These are phyloP conservation scores for Iris pallida DNA, from an alignment of 116 monocot species.

Conservation along the genomic window DNA sequence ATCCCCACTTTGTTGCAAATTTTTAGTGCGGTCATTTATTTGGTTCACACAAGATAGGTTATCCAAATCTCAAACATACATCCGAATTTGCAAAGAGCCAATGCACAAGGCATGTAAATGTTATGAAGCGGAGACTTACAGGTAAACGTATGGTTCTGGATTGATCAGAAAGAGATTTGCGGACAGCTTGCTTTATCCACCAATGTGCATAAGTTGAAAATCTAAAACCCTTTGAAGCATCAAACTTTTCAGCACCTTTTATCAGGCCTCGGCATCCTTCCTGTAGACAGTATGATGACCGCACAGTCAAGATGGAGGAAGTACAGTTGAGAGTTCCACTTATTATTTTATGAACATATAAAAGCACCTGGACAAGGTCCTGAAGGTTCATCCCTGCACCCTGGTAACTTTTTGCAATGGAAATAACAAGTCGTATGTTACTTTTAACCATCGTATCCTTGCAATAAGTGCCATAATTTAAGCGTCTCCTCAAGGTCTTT, in stretches of 20 bases:
- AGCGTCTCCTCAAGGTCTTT: slow-evolving; percentile 45
- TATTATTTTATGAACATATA: not conserved
- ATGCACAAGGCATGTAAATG: not conserved
- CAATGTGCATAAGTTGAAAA: slow-evolving; percentile 90
- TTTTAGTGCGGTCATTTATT: too few species aligned
- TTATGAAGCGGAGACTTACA: slow-evolving; percentile 21
- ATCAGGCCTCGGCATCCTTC: slow-evolving; percentile 78
- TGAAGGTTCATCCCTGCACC: slow-evolving; percentile 61
- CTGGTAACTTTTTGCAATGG: slow-evolving; percentile 70
- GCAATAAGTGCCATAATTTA: slow-evolving; percentile 51
- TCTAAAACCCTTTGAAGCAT: slow-evolving; percentile 82
- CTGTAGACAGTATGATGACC: slow-evolving; percentile 19
- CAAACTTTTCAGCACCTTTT: slow-evolving; percentile 81
- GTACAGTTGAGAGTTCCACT: not conserved
- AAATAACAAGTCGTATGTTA: slow-evolving; percentile 77
- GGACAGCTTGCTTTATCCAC: slow-evolving; percentile 90
- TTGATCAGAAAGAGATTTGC: slow-evolving; percentile 65
- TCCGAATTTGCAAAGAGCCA: too few species aligned
- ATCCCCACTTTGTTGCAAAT: too few species aligned
- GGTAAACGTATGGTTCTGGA: slow-evolving; percentile 70
- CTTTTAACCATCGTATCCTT: slow-evolving; percentile 80
- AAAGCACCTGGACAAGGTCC: slow-evolving; percentile 78
- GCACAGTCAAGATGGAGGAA: not conserved
- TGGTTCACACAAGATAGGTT: too few species aligned
- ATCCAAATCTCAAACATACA: too few species aligned